Evolutionary conservation across 805 yeast species (phyloP).

Genomic region (Candida loeiensis): DNA sequence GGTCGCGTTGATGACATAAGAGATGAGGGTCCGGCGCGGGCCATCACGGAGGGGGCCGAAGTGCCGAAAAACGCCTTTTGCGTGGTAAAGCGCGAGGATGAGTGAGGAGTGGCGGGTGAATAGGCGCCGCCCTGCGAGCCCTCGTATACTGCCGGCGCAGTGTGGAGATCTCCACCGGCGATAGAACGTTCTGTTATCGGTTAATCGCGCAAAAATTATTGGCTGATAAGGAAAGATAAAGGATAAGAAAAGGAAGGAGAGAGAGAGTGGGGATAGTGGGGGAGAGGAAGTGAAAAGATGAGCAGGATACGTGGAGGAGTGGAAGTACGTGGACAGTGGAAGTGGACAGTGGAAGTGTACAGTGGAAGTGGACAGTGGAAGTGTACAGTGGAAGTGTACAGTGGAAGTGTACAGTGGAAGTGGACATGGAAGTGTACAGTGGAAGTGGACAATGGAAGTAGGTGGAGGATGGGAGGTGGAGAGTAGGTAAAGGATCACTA

Average conservation of each 20-base stretch:
- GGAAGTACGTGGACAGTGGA: background rate
- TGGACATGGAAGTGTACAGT: no score
- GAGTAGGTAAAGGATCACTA: no score
- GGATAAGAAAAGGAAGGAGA: background rate
- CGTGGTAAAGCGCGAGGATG: background rate
- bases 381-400: no score
- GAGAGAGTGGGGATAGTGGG: background rate
- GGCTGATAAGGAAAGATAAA: background rate
- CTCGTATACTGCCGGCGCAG: no score
- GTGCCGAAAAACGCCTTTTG: background rate
- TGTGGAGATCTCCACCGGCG: background rate
- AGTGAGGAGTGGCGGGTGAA: background rate
- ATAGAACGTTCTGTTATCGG: background rate
- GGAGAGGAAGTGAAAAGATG: background rate
- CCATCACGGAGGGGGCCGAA: slow-evolving; percentile 5
- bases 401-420: no score
- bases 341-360: background rate
- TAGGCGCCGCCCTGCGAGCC: background rate
- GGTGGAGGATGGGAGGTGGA: no score
- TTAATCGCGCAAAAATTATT: slow-evolving; percentile 1
- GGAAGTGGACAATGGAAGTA: no score
- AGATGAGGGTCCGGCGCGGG: background rate
- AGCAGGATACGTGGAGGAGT: background rate
- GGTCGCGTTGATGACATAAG: slow-evolving; percentile 4
- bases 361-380: no score